These are phyloP conservation scores for Saksenaea vasiformis DNA, from an alignment of 371 early-diverging fungal genomes.

Conservation along the genomic window DNA sequence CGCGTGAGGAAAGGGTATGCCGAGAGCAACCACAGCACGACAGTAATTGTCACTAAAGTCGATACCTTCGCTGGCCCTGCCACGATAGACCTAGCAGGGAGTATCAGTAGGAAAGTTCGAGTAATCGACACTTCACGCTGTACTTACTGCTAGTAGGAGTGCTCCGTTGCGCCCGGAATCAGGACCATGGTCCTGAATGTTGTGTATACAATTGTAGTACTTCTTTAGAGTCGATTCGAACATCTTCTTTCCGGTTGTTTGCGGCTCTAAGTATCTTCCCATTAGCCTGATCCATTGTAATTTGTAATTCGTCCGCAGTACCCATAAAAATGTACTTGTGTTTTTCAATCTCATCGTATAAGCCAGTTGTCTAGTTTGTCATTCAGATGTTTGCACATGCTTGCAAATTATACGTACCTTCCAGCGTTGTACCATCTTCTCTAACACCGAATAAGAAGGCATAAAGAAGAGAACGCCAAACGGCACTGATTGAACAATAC, in stretches of 20 bases:
- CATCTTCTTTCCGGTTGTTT: constrained; percentile 40
- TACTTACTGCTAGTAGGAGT: constrained; percentile 59
- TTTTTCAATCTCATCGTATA: constrained; percentile 27
- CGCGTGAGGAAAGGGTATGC: constrained; percentile 88
- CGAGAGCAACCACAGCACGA: constrained; percentile 87
- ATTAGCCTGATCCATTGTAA: constrained; percentile 5
- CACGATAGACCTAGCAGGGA: constrained; percentile 64
- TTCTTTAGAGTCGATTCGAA: constrained; percentile 56
- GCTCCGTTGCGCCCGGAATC: constrained; percentile 52
- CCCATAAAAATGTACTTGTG: constrained; percentile 35
- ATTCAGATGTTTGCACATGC: neutral
- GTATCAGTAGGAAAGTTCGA: neutral
- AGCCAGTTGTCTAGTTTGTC: constrained; percentile 32
- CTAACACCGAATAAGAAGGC: constrained; percentile 60
- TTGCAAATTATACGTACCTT: constrained; percentile 16
- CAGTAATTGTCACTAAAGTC: constrained; percentile 91
- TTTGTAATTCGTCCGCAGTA: constrained; percentile 9
- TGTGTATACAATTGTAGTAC: constrained; percentile 47
- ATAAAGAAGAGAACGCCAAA: constrained; percentile 69
- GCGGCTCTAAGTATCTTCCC: constrained; percentile 54
- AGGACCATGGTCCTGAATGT: constrained; percentile 9
- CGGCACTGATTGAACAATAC: constrained; percentile 51
- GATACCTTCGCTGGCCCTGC: constrained; percentile 95
- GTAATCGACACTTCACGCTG: neutral
- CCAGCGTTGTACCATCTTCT: constrained; percentile 58